Evolutionary conservation across 768 basidiomycete species (phyloP), one percentile per base, ranked within the genome.

Genomic region (Neoboletus magnificus): DNA sequence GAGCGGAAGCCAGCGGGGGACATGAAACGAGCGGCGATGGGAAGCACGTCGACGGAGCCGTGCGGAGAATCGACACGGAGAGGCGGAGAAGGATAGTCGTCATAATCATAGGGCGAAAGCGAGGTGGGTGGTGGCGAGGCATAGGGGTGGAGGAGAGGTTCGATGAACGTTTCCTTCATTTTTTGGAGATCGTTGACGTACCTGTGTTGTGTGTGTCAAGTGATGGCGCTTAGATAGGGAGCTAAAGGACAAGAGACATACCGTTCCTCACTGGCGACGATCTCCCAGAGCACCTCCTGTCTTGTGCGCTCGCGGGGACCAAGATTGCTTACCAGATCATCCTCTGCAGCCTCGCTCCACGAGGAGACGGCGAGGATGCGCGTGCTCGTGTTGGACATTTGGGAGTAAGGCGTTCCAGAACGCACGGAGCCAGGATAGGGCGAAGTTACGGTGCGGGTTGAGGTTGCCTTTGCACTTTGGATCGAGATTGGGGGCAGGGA

Each of bases 221-320:
- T 12, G 64, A 54, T 16, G 41, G 49, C 11, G 47, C 9, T 45
- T 55, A 58, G 64, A 52, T 67, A 50, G 37, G 40, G 22, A 44
- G 18, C 39, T 20, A 44, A 50, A 39, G 29, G 56, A 58, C 35
- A 40, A 11, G 49, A 45, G 16, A 48, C 82, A 48, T 65, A 92
- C 91, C 94, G 85, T 71, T 98, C 93, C 74, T 98, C 95, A 62
- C 91, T 93, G 30, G 90, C 88, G 47, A 98, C 93, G 61, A 98
- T 98, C 76, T 98, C 95, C 77, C 93, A 97, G 27, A 98, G 73
- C 7, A 98, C 95, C 74, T 98, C 95, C 72, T 98, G 95, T 50
- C 95, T 83, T 37, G 95, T 97, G 55, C 95, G 84, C 70, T 98
- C 95, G 57, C 92, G 84, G 43, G 92, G 86, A n/a, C 93, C 92